Base-by-base conservation (phyloP, 164 flowering plant species). In the Tetrastigma voinierianum region DNA sequence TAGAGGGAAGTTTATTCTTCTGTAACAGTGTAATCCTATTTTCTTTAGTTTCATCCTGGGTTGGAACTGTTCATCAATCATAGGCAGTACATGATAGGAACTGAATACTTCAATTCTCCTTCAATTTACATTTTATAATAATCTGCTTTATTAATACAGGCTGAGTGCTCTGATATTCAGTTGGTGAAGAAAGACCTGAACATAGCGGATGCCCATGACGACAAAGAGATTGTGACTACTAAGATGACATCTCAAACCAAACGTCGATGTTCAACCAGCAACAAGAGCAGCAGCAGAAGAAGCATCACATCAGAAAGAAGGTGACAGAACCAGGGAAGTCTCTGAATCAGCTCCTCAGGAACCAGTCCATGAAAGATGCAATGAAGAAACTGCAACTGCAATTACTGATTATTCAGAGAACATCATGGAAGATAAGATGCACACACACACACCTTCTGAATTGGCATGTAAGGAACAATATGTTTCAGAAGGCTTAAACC, bases 391-490 rank as follows among this genome's bases (percentile, higher is more conserved):
- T 52, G 52, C 60, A 52, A 60, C 53, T 11, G 65, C 55, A 53
- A 57, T 67, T 53, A 57, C 40, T 65, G 72, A 51, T 52, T 10
- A 21, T 24, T 40, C 61, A 54, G 57, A 73, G 51, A 60, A 47
- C 51, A 40, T 51, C 14, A n/a, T 40, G 53, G 74, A 79, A 66
- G 67, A 14, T 32, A 54, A 61, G 57, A 70, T 60, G 63, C 70
- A 51, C n/a, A n/a, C 24, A 43, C 56, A 49, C 18, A 24, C 19
- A 62, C 25, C 66, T n/a, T 46, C 17, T 23, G 14, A 14, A 48
- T 49, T 17, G 51, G 18, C 57, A n/a, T n/a, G 51, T 24, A 14
- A 56, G 10, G 21, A 52, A 62, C 62, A 25, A 24, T 59, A 18
- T 57, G 51, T 19, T 53, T 48, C 21, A 32, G 73, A 64, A 48